A percentile compares a stretch with the other conserved stretches of the same genome.
These are phyloP conservation scores for Populus tomentosa DNA, from an alignment of 441 rosid species.

Conservation along the genomic window DNA sequence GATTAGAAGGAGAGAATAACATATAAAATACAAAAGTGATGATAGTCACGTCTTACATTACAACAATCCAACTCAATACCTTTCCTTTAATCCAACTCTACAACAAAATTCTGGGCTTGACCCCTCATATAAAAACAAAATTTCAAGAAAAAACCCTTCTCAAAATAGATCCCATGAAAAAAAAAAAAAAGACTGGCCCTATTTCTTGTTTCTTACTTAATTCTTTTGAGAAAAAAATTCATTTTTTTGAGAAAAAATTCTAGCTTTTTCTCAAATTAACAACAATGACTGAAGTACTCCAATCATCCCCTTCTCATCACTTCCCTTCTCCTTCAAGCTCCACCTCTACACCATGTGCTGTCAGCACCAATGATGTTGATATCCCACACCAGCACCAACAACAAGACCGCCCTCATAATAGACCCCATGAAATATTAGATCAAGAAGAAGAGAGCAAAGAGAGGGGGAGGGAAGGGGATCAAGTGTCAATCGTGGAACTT, in stretches of 20 bases:
- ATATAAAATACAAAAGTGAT: constrained; percentile 30
- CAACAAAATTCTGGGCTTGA: constrained; percentile 26
- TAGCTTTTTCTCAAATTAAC: not conserved
- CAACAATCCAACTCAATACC: constrained; percentile 26
- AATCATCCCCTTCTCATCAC: constrained; percentile 61
- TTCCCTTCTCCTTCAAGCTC: constrained; percentile 95
- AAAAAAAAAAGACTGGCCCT: constrained; percentile 10
- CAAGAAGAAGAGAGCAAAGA: constrained; percentile 36
- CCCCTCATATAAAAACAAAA: not conserved
- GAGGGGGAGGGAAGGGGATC: constrained; percentile 38
- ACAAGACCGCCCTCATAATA: constrained; percentile 29
- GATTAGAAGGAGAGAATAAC: not conserved
- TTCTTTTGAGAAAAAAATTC: constrained; percentile 1
- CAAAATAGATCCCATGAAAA: constrained; percentile 3
- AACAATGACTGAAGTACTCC: constrained; percentile 78
- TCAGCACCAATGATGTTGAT: constrained; percentile 29
- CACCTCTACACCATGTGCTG: constrained; percentile 51
- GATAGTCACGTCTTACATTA: constrained; percentile 63
- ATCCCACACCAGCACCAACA: constrained; percentile 28
- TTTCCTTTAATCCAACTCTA: constrained; percentile 87
- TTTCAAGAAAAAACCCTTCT: constrained; percentile 6
- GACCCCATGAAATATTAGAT: constrained; percentile 29
- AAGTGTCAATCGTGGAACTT: not conserved
- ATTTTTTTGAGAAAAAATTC: no score
- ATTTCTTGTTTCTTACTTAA: constrained; percentile 32